Evolutionary conservation across 495 filamentous ascomycete species (phyloP), one percentile per base, ranked within the genome.

Genomic region (Aspergillus nidulans): DNA sequence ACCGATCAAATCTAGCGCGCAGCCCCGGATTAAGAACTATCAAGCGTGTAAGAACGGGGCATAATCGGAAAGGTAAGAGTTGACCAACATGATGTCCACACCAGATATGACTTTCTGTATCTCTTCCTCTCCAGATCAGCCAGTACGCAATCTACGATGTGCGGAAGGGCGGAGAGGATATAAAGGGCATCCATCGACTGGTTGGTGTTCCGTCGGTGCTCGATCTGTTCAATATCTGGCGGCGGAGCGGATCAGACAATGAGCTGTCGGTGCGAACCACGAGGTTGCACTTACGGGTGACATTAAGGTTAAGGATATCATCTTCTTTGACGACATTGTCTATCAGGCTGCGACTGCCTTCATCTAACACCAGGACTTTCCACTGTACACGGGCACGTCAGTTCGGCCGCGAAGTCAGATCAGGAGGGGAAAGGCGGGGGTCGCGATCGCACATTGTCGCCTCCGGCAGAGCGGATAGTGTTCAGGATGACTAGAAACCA

Each of bases 301-400:
- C 88, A 66, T 95, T 95, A 69, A 91, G 80, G 67, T 94, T 92
- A 67, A 98, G 85, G 52, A 98, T 92, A 67, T 96, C 89, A 79
- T 97, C 91, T 72, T 96, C 88, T 58, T 89, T 91, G 63, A 91
- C 82, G 21, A 89, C 88, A 78, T 87, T 90, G 68, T 94, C 86
- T 59, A 97, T 79, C 59, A 98, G 75, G 65, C 85, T 87, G 66
- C 83, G 85, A 67, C 88, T 89, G 19, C 71, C 75, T 57, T 87
- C 85, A 72, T 98, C 94, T 60, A 95, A 71, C 26, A 98, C 87
- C 63, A 97, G 73, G 60, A 96, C 87, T 80, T 96, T 97, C 94
- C 94, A 97, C 92, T 97, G 66, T 44, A 59, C 26, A 56, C 25
- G 30, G 19, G 16, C 49, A 57, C 53, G 67, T 65, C 49, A 74